Conservation (phyloP, 2,329 filamentous ascomycete genomes). For the Elsinoe arachidis region DNA sequence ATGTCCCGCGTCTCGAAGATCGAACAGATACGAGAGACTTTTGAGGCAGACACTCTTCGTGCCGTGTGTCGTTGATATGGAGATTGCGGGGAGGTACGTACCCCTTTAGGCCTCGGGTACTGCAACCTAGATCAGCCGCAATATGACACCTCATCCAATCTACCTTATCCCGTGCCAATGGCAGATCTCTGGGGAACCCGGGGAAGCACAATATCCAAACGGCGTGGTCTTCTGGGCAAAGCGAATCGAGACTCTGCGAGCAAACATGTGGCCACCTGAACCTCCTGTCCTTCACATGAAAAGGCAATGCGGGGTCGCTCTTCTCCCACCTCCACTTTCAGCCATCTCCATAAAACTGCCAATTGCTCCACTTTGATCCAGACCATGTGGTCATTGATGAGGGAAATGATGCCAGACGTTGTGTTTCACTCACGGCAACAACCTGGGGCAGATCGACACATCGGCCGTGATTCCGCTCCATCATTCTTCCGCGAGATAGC, state of each 20-base stretch:
- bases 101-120: slow-evolving; percentile 2
- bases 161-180: not conserved
- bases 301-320: not conserved
- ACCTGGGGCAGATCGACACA: not conserved
- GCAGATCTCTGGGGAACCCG: slow-evolving; percentile 1
- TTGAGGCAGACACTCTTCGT: not conserved
- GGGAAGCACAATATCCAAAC: not conserved
- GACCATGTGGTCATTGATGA: slow-evolving; percentile 7
- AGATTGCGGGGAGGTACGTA: slow-evolving; percentile 3
- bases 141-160: slow-evolving; percentile 1
- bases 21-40: not conserved
- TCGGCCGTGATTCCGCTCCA: not conserved
- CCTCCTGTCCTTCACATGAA: not conserved
- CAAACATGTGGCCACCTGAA: not conserved
- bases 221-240: no score
- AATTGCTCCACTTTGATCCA: not conserved
- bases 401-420: slow-evolving; percentile 10
- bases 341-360: not conserved
- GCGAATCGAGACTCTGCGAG: not conserved
- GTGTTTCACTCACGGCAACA: not conserved
- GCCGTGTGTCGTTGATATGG: slow-evolving; percentile 6
- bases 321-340: not conserved
- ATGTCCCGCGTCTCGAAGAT: not conserved
- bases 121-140: slow-evolving; percentile 3
- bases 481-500: slow-evolving; percentile 6